A percentile compares a stretch with the other conserved stretches of the same genome.
Conservation (phyloP, 108 stramenopile species). For the Cyclotella kingstonii region DNA sequence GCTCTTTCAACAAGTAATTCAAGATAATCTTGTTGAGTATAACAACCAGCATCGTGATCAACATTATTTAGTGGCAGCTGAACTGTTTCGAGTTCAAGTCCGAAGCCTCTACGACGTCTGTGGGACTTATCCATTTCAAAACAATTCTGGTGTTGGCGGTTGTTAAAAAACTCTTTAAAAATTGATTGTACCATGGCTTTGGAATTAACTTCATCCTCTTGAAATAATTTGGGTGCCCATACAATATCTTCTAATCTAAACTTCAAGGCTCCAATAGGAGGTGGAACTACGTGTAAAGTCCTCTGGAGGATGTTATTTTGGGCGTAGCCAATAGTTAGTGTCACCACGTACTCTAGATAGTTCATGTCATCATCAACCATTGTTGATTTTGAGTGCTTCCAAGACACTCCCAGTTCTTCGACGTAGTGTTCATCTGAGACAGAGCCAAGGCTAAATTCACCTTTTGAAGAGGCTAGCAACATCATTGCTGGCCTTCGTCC, state of each 20-base stretch:
- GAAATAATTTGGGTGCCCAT: slow-evolving; percentile 25
- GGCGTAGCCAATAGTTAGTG: not conserved
- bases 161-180: not conserved
- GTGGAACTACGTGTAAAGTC: slow-evolving; percentile 17
- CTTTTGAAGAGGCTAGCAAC: not conserved
- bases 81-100: slow-evolving; percentile 34
- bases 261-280: slow-evolving; percentile 1
- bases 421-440: not conserved
- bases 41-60: slow-evolving; percentile 25
- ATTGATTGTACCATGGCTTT: slow-evolving; percentile 1
- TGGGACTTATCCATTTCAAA: not conserved
- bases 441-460: not conserved
- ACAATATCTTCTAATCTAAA: slow-evolving; percentile 16
- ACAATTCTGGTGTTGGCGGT: not conserved
- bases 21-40: slow-evolving; percentile 27
- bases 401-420: slow-evolving; percentile 1
- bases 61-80: slow-evolving; percentile 11
- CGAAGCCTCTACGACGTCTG: slow-evolving; percentile 32
- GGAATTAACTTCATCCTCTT: not conserved
- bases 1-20: slow-evolving; percentile 3
- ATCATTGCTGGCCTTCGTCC: slow-evolving; percentile 7
- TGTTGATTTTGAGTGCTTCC: not conserved
- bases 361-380: not conserved
- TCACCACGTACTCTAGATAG: slow-evolving; percentile 25
- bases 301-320: slow-evolving; percentile 7